These are phyloP conservation scores for Xylariales sp. DNA, from an alignment of 2,329 filamentous ascomycete genomes.

Conservation along the genomic window DNA sequence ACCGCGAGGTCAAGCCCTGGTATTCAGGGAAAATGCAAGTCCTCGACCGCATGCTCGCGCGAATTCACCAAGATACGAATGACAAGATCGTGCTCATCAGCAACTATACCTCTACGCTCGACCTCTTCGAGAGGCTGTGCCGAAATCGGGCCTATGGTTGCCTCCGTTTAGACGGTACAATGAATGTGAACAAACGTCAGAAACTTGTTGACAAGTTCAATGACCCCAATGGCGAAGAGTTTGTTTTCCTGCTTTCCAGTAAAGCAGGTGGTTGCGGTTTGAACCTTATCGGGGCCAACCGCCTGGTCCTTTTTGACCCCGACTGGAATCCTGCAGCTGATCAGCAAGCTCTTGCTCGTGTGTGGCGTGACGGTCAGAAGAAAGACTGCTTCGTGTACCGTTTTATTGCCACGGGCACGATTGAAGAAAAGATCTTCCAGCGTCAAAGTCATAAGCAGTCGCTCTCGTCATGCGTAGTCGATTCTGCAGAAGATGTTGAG, in stretches of 20 bases:
- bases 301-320: slow-evolving; percentile 87
- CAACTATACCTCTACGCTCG: slow-evolving; percentile 95
- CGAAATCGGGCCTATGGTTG: slow-evolving; percentile 79
- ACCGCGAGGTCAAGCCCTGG: slow-evolving; percentile 89
- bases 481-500: slow-evolving; percentile 94
- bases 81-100: slow-evolving; percentile 99
- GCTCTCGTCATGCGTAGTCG: slow-evolving; percentile 91
- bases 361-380: slow-evolving; percentile 98
- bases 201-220: slow-evolving; percentile 99
- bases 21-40: slow-evolving; percentile 99
- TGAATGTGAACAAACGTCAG: slow-evolving; percentile 96
- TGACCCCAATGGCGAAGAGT: slow-evolving; percentile 82
- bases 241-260: slow-evolving; percentile 92
- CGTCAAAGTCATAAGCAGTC: slow-evolving; percentile 98
- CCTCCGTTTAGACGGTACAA: slow-evolving; percentile 88
- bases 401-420: slow-evolving; percentile 97
- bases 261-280: slow-evolving; percentile 94
- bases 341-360: slow-evolving; percentile 92
- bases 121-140: slow-evolving; percentile 89
- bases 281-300: slow-evolving; percentile 77
- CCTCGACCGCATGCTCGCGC: slow-evolving; percentile 93
- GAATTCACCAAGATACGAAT: slow-evolving; percentile 92
- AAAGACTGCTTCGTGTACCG: slow-evolving; percentile 99
- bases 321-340: slow-evolving; percentile 98
- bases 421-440: slow-evolving; percentile 99